Evolutionary conservation across 345 rosid genomes (phyloP).

Genomic region (Erodium maritimum): DNA sequence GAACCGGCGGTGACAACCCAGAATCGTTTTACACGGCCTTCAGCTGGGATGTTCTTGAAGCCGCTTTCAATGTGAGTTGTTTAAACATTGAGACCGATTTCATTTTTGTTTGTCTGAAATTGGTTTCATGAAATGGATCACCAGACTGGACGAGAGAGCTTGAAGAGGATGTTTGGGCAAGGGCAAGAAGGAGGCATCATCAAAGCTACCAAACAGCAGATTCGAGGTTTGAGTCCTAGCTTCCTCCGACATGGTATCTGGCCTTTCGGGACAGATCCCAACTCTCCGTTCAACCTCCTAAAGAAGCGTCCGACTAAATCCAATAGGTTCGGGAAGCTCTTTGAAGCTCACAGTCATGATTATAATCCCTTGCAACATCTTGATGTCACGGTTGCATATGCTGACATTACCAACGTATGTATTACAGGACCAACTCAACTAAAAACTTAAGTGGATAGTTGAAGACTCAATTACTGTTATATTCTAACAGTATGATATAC

Average conservation of each 20-base stretch:
- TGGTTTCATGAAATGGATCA: not conserved
- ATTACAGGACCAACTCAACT: too few relatives aligned
- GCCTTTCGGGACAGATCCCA: constrained; percentile 18
- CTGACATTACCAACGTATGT: constrained; percentile 27
- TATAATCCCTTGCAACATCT: constrained; percentile 18
- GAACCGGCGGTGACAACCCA: constrained; percentile 23
- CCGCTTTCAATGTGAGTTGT: constrained; percentile 27
- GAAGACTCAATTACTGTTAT: too few relatives aligned
- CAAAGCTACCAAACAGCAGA: constrained; percentile 27
- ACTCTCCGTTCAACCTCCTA: constrained; percentile 22
- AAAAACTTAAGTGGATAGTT: too few relatives aligned
- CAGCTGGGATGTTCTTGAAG: constrained; percentile 41
- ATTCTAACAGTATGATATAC: too few relatives aligned
- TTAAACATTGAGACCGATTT: too few relatives aligned
- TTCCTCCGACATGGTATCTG: constrained; percentile 15
- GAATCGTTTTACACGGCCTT: constrained; percentile 29
- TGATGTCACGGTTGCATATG: constrained; percentile 18
- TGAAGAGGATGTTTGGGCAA: constrained; percentile 24
- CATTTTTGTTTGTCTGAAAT: too few relatives aligned
- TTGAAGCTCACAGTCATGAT: constrained; percentile 13
- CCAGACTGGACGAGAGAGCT: constrained; percentile 23
- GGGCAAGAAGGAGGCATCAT: constrained; percentile 24
- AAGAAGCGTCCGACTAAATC: constrained; percentile 13
- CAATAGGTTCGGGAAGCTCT: constrained; percentile 29
- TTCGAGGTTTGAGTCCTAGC: constrained; percentile 19